A percentile compares a stretch with the other conserved stretches of the same genome.
Conservation (phyloP, 2,329 filamentous ascomycete genomes). For the Chaetomium sp. region DNA sequence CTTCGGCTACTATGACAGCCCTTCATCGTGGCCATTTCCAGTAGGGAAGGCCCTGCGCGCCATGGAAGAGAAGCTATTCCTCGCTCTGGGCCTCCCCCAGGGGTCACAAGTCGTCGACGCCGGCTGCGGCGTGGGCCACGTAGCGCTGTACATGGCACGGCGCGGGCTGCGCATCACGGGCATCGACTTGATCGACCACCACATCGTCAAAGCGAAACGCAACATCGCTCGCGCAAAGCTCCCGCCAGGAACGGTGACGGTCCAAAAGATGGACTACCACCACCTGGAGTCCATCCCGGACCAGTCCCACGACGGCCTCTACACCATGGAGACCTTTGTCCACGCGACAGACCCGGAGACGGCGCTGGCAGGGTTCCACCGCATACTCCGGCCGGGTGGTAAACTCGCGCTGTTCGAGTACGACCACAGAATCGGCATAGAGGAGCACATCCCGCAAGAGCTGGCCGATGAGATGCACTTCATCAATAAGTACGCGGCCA, state of each 20-base stretch:
- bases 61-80: constrained; percentile 54
- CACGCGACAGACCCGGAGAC: constrained; percentile 52
- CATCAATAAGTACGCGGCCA: constrained; percentile 48
- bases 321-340: constrained; percentile 60
- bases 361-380: constrained; percentile 50
- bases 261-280: constrained; percentile 54
- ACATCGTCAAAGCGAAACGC: constrained; percentile 47
- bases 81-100: constrained; percentile 41
- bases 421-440: constrained; percentile 44
- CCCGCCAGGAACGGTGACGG: constrained; percentile 41
- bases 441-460: constrained; percentile 34
- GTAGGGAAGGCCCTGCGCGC: constrained; percentile 44
- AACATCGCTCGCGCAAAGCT: constrained; percentile 44
- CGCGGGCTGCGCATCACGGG: constrained; percentile 46
- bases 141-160: constrained; percentile 52
- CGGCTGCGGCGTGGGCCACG: constrained; percentile 53
- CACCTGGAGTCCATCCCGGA: constrained; percentile 46
- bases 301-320: constrained; percentile 52
- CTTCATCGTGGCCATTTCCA: constrained; percentile 52
- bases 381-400: constrained; percentile 52
- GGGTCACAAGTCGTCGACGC: constrained; percentile 54
- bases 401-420: constrained; percentile 51
- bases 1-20: constrained; percentile 51
- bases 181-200: constrained; percentile 54
- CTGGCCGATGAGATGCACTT: constrained; percentile 40